Evolutionary conservation across 2,329 filamentous ascomycete genomes (phyloP).

Genomic region (Fusarium pseudograminearum): DNA sequence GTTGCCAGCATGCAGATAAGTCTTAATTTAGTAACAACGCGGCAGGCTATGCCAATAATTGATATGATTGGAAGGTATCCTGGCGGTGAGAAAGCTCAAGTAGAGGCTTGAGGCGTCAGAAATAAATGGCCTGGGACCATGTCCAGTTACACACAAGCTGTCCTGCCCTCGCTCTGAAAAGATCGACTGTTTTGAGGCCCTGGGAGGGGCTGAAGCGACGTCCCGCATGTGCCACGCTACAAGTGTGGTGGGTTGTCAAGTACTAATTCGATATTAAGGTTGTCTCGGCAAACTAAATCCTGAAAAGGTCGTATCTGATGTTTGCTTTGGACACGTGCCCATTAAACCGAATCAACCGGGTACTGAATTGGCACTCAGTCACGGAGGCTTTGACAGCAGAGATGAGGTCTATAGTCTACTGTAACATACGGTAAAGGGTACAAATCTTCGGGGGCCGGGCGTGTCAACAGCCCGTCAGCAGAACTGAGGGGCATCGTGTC

Average conservation of each 20-base stretch:
- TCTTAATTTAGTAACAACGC: not conserved
- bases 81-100: not conserved
- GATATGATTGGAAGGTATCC: not conserved
- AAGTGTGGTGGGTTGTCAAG: not conserved
- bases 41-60: not conserved
- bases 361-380: not conserved
- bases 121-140: not conserved
- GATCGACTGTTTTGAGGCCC: not conserved
- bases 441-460: not conserved
- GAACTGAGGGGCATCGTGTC: not conserved
- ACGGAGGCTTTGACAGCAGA: rapidly evolving
- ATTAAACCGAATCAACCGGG: not conserved
- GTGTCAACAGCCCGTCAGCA: not conserved
- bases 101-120: not conserved
- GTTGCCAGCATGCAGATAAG: not conserved
- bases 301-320: not conserved
- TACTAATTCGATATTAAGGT: not conserved
- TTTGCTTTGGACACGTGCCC: not conserved
- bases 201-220: not conserved
- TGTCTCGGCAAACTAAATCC: not conserved
- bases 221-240: not conserved
- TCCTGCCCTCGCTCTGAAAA: not conserved
- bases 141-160: not conserved
- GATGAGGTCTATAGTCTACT: rapidly evolving
- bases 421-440: not conserved